Evolutionary conservation across 2,329 filamentous ascomycete species (phyloP).

Genomic region (Aureobasidium sp.): DNA sequence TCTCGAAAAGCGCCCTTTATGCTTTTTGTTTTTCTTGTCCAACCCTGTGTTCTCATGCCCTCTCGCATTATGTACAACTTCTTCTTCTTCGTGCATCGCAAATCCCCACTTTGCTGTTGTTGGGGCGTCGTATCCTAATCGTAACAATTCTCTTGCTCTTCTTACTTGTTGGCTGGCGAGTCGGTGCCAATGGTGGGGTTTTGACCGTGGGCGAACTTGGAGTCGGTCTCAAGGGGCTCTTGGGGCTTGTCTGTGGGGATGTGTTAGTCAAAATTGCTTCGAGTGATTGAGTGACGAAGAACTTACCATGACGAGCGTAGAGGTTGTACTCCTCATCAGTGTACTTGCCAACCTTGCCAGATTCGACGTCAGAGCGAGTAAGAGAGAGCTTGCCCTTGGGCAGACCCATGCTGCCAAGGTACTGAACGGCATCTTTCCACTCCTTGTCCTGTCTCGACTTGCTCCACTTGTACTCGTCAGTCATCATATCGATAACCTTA

Average conservation of each 20-base stretch:
- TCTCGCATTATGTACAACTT: slow-evolving; percentile 4
- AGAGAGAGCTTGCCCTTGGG: slow-evolving; percentile 47
- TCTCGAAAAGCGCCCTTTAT: background rate
- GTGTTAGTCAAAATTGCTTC: no score
- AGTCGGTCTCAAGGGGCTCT: slow-evolving; percentile 44
- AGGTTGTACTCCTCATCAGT: slow-evolving; percentile 40
- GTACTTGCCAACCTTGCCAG: slow-evolving; percentile 42
- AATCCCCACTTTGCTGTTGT: background rate
- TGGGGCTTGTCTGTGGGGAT: slow-evolving; percentile 50
- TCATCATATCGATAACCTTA: slow-evolving; percentile 81
- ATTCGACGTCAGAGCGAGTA: slow-evolving; percentile 51
- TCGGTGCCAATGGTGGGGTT: slow-evolving; percentile 37
- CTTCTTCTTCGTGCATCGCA: background rate
- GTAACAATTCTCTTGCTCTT: background rate
- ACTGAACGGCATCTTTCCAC: slow-evolving; percentile 63
- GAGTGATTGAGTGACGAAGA: background rate
- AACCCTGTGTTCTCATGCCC: background rate
- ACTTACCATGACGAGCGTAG: slow-evolving; percentile 43
- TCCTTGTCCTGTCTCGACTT: slow-evolving; percentile 63
- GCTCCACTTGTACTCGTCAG: slow-evolving; percentile 73
- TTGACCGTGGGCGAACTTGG: slow-evolving; percentile 33
- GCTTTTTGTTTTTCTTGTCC: background rate
- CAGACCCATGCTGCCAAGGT: slow-evolving; percentile 54
- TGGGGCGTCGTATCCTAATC: background rate
- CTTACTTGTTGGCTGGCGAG: slow-evolving; percentile 36